A percentile compares a stretch with the other conserved stretches of the same genome.
phyloP scores from a whole-genome alignment of 2,329 filamentous ascomycete species.

The Colletotrichum sidae region DNA sequence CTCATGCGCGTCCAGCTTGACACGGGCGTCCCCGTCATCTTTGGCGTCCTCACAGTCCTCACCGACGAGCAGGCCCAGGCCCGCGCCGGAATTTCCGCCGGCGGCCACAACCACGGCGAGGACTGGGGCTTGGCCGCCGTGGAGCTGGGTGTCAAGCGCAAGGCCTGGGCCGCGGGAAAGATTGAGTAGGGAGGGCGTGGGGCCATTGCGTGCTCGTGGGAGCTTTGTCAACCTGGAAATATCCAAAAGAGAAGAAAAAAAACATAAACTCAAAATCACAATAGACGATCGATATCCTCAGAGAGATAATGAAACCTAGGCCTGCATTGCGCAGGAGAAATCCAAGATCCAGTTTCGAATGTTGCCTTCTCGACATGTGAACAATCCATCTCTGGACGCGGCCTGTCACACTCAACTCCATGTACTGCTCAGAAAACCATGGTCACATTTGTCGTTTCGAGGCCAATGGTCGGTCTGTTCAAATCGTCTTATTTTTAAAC shows the following conservation, averaged over 20 bases:
- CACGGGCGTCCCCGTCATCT: constrained; percentile 87
- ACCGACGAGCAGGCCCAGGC: constrained; percentile 88
- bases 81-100: constrained; percentile 78
- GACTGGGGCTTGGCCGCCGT: constrained; percentile 97
- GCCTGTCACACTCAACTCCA: no score
- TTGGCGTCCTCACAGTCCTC: constrained; percentile 90
- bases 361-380: no score
- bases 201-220: no score
- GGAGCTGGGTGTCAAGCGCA: constrained; percentile 90
- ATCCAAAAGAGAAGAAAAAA: constrained; percentile 12
- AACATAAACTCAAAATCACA: not conserved
- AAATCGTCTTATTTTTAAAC: constrained; percentile 10
- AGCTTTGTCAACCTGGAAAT: constrained; percentile 11
- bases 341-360: no score
- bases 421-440: no score
- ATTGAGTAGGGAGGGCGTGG: constrained; percentile 53
- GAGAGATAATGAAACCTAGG: no score
- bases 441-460: no score
- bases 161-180: constrained; percentile 81
- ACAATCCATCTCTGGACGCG: no score
- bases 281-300: no score
- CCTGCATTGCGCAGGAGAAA: no score
- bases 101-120: constrained; percentile 91
- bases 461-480: not conserved
- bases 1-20: constrained; percentile 96